These are phyloP conservation scores for Didymellaceae sp. DNA, from an alignment of 2,329 filamentous ascomycete species.

Conservation along the genomic window DNA sequence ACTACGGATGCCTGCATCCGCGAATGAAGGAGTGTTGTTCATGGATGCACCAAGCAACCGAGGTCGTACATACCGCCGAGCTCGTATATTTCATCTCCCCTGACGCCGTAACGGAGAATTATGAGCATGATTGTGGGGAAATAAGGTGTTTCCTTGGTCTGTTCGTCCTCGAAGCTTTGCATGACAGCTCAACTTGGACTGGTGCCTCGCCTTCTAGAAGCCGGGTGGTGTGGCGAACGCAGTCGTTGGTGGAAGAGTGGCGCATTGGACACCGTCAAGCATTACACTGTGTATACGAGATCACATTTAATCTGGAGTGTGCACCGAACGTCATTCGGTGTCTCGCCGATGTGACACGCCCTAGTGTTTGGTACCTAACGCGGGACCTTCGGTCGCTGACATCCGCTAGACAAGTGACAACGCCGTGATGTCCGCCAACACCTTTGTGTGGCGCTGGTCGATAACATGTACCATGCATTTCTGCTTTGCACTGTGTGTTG, in stretches of 20 bases:
- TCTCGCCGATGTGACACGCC: constrained; percentile 12
- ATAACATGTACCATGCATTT: too few relatives aligned
- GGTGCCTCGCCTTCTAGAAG: neutral
- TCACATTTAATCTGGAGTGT: constrained; percentile 8
- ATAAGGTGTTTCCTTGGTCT: neutral
- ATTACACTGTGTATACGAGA: neutral
- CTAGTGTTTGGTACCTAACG: constrained; percentile 7
- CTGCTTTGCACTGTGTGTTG: too few relatives aligned
- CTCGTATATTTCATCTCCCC: constrained; percentile 4
- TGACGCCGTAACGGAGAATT: neutral
- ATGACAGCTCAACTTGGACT: neutral
- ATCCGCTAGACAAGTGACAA: neutral
- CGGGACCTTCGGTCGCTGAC: neutral
- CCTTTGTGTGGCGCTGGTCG: too few relatives aligned
- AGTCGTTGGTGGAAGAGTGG: neutral
- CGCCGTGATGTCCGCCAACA: too few relatives aligned
- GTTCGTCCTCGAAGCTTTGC: neutral
- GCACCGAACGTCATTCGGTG: constrained; percentile 8
- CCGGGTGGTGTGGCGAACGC: neutral
- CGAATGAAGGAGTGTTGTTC: neutral
- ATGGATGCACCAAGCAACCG: neutral
- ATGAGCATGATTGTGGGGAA: constrained; percentile 1
- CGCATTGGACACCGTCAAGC: neutral
- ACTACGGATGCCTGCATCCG: neutral
- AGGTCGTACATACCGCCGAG: neutral